phyloP scores from a whole-genome alignment of 2,329 filamentous ascomycete genomes.

The Phyllosticta paracitricarpa region DNA sequence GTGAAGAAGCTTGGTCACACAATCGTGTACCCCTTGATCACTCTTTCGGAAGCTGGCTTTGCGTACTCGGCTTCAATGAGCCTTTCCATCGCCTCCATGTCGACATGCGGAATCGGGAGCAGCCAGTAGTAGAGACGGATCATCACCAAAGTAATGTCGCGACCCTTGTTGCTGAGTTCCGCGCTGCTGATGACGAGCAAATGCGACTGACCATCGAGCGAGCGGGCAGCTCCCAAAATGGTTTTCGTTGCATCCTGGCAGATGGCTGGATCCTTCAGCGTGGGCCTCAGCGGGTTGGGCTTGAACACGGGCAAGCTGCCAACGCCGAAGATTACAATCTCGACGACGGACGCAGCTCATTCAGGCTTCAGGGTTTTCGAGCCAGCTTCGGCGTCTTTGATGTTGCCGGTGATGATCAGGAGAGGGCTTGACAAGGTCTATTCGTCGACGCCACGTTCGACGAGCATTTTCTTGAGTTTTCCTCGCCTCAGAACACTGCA shows the following conservation, averaged over 20 bases:
- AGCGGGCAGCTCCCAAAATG: conserved; percentile 21
- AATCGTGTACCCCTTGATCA: conserved; percentile 21
- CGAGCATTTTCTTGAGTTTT: background rate
- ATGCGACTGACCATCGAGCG: background rate
- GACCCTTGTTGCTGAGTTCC: conserved; percentile 21
- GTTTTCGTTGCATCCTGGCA: conserved; percentile 24
- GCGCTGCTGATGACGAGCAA: conserved; percentile 29
- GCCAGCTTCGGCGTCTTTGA: background rate
- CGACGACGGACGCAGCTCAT: conserved; percentile 19
- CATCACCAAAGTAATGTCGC: conserved; percentile 29
- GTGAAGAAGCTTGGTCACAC: conserved; percentile 29
- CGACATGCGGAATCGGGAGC: conserved; percentile 27
- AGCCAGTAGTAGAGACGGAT: conserved; percentile 27
- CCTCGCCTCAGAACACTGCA: background rate
- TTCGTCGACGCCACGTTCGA: background rate
- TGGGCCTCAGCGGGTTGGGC: conserved; percentile 16
- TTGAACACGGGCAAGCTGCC: conserved; percentile 27
- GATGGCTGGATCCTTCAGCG: conserved; percentile 23
- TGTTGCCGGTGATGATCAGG: background rate
- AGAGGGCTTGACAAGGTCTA: background rate
- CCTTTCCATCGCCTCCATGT: conserved; percentile 29
- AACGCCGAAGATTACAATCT: conserved; percentile 40
- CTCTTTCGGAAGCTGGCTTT: conserved; percentile 7
- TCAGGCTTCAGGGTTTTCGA: background rate
- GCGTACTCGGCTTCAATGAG: conserved; percentile 17